phyloP scores from a whole-genome alignment of 2,329 filamentous ascomycete species.

The Pseudodiploospora longispora region DNA sequence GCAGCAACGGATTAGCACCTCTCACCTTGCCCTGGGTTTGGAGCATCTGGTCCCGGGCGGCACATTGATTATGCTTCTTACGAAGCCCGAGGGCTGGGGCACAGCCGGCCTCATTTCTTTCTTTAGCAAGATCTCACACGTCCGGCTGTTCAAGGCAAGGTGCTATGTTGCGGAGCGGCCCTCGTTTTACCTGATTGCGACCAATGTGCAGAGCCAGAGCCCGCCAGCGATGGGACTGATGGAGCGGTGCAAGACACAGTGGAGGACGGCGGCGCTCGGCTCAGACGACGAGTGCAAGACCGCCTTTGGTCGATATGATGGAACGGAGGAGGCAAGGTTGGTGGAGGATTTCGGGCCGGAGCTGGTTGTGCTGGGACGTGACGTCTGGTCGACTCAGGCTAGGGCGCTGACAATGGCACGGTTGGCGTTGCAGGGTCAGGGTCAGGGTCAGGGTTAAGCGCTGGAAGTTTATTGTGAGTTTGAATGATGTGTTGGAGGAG shows the following conservation, averaged over 20 bases:
- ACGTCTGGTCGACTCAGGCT: constrained; percentile 28
- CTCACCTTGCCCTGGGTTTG: constrained; percentile 38
- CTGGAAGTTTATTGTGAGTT: too few relatives aligned
- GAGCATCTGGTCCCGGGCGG: constrained; percentile 37
- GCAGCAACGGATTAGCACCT: constrained; percentile 23
- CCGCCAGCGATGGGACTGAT: constrained; percentile 27
- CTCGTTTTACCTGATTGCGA: constrained; percentile 47
- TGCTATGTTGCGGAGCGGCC: constrained; percentile 31
- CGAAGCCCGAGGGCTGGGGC: constrained; percentile 35
- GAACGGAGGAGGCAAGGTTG: constrained; percentile 11
- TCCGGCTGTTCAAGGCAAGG: constrained; percentile 38
- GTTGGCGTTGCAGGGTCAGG: too few relatives aligned
- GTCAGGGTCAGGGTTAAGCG: too few relatives aligned
- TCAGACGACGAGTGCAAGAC: constrained; percentile 16
- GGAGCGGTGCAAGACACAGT: constrained; percentile 32
- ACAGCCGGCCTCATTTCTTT: constrained; percentile 27
- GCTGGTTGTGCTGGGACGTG: constrained; percentile 21
- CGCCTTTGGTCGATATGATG: constrained; percentile 5
- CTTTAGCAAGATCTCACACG: constrained; percentile 32
- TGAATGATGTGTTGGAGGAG: too few relatives aligned
- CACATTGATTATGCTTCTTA: constrained; percentile 41
- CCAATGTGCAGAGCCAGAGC: constrained; percentile 25
- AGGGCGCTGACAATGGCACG: constrained; percentile 15
- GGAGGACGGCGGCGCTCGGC: constrained; percentile 31
- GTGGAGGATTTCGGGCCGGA: constrained; percentile 27